These are phyloP conservation scores for Erodium maritimum DNA, from an alignment of 345 rosid genomes.

Conservation along the genomic window DNA sequence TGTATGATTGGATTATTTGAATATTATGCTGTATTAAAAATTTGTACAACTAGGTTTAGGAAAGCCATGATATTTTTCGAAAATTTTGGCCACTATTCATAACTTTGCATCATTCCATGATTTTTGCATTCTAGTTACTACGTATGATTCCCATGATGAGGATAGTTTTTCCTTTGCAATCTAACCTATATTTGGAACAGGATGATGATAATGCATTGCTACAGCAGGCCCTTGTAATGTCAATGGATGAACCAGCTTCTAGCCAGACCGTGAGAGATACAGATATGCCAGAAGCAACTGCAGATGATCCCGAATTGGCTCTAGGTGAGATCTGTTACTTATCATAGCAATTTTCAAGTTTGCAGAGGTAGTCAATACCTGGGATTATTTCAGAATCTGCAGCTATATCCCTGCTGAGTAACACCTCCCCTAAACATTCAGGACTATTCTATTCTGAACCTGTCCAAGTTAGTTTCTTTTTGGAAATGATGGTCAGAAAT, in stretches of 20 bases:
- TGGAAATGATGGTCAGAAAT: no score
- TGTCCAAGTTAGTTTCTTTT: no score
- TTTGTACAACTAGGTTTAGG: no score
- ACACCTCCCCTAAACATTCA: no score
- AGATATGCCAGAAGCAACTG: constrained; percentile 47
- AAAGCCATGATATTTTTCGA: no score
- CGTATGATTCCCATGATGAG: neutral
- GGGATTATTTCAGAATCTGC: no score
- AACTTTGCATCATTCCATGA: neutral
- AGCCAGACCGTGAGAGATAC: constrained; percentile 32
- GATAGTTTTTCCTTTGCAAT: neutral
- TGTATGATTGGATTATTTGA: neutral
- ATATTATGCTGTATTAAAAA: neutral
- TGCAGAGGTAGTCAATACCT: no score
- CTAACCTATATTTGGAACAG: constrained; percentile 5
- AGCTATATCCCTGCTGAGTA: no score
- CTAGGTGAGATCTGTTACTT: constrained; percentile 25
- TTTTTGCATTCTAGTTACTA: neutral
- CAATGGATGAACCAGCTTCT: constrained; percentile 46
- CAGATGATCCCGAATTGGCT: constrained; percentile 48
- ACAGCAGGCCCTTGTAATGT: constrained; percentile 21
- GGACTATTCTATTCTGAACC: no score
- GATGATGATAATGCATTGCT: no score
- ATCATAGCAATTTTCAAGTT: neutral
- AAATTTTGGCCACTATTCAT: no score